phyloP scores from a whole-genome alignment of 2,329 filamentous ascomycete genomes.

The Neofusicoccum kwambonambiense region DNA sequence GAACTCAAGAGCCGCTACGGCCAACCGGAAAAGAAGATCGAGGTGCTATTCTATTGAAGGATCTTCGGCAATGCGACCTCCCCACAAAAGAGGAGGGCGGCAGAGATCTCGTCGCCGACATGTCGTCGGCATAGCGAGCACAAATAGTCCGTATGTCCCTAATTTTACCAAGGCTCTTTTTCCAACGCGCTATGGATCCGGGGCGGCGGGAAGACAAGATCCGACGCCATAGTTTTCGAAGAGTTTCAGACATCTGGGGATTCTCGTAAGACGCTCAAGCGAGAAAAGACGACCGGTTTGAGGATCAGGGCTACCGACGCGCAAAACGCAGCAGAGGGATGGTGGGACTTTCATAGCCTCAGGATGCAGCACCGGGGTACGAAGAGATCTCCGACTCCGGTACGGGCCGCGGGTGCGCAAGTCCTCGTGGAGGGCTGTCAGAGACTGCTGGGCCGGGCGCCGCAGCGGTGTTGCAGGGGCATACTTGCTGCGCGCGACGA shows the following conservation, averaged over 20 bases:
- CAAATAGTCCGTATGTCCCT: neutral
- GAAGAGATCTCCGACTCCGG: neutral
- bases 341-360: conserved; percentile 1
- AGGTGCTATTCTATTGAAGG: conserved; percentile 20
- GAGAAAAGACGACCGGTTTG: neutral
- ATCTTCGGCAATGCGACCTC: neutral
- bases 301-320: conserved; percentile 2
- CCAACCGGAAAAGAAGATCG: conserved; percentile 12
- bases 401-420: neutral
- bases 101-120: neutral
- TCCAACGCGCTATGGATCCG: neutral
- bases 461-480: conserved; percentile 2
- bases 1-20: conserved; percentile 71
- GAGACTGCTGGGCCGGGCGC: neutral
- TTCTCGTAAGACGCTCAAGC: conserved; percentile 10
- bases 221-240: conserved; percentile 8
- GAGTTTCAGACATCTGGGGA: conserved; percentile 8
- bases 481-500: neutral
- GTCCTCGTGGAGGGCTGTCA: neutral
- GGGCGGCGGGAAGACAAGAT: neutral
- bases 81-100: neutral
- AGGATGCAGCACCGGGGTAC: neutral
- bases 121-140: neutral
- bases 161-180: neutral
- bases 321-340: conserved; percentile 4